Conservation (phyloP, 2,329 filamentous ascomycete species). For the Coniochaeta ligniaria region DNA sequence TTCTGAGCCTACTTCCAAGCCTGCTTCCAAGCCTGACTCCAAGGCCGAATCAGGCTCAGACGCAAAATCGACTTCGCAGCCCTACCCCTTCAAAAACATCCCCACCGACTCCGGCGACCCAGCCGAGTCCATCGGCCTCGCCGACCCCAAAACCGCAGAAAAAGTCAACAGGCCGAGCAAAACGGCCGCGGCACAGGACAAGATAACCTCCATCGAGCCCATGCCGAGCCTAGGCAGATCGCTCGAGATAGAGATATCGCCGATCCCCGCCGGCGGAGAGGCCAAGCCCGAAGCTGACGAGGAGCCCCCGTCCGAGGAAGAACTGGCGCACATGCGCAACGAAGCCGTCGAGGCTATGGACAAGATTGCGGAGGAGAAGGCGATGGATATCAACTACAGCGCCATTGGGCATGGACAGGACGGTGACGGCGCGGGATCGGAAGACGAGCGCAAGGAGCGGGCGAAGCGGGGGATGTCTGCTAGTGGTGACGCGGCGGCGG, state of each 20-base stretch:
- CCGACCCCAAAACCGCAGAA: not conserved
- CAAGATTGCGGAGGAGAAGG: conserved; percentile 18
- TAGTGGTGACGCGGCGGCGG: conserved; percentile 1
- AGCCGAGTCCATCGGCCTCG: not conserved
- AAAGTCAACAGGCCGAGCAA: not conserved
- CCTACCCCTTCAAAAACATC: not conserved
- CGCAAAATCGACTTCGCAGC: not conserved
- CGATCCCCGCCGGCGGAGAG: not conserved
- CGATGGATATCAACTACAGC: conserved; percentile 16
- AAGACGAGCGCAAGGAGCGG: conserved; percentile 10
- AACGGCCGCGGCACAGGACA: not conserved
- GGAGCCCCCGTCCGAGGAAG: not conserved
- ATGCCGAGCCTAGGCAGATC: not conserved
- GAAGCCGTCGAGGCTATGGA: conserved; percentile 13
- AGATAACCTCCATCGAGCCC: not conserved
- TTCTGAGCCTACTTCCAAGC: no score
- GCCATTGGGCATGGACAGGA: conserved; percentile 14
- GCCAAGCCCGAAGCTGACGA: not conserved
- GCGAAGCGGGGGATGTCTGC: not conserved
- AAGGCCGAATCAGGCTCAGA: not conserved
- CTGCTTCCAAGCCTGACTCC: no score
- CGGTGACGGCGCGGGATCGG: conserved; percentile 15
- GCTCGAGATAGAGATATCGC: not conserved
- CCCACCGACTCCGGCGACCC: not conserved
- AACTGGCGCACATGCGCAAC: not conserved